A percentile compares a stretch with the other conserved stretches of the same genome.
Conservation (phyloP, 1,139 yeast species). For the Taiozyma sp. region DNA sequence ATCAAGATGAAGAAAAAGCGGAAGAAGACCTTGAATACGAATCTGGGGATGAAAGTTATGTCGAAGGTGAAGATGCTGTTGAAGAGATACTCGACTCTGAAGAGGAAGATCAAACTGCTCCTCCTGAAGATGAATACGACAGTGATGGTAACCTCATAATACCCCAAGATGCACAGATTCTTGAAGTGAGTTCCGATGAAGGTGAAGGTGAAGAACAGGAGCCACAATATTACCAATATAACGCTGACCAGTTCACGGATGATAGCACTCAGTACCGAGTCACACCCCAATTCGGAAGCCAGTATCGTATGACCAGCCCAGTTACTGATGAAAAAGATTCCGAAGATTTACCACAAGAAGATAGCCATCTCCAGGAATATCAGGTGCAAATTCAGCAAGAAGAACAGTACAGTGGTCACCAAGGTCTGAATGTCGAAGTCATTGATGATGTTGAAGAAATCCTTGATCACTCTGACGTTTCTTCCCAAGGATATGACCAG, state of each 20-base stretch:
- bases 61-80: neutral
- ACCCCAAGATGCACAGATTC: constrained; percentile 7
- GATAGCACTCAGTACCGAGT: constrained; percentile 9
- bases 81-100: neutral
- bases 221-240: constrained; percentile 8
- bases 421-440: neutral
- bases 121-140: constrained; percentile 6
- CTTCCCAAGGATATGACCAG: neutral
- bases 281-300: constrained; percentile 13
- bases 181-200: constrained; percentile 9
- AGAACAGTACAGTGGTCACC: neutral
- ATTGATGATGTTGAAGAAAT: neutral
- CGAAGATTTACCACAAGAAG: neutral
- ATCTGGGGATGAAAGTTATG: neutral
- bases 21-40: constrained; percentile 1
- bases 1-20: neutral
- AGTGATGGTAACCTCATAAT: constrained; percentile 8
- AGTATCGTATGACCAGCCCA: constrained; percentile 3
- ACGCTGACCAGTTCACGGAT: constrained; percentile 3
- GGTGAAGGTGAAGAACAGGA: constrained; percentile 7
- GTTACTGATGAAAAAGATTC: neutral
- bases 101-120: constrained; percentile 1
- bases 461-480: neutral
- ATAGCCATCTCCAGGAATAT: neutral
- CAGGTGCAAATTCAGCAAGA: neutral